Conservation (phyloP, 2,329 filamentous ascomycete species). For the Fusarium drepaniforme region DNA sequence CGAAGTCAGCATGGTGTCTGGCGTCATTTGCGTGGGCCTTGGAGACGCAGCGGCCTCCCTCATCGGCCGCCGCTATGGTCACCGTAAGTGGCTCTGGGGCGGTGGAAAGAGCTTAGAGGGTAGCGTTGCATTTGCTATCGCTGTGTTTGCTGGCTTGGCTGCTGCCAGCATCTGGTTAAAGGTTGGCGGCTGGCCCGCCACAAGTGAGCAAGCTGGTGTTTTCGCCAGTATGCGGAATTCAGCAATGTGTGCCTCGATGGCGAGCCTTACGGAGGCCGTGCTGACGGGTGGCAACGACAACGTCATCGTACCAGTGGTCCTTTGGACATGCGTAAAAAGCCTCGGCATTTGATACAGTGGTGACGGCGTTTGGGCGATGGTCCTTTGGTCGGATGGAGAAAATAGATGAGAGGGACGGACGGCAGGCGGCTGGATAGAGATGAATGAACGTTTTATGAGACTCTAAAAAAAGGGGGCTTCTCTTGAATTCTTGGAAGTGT, state of each 20-base stretch:
- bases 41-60: constrained; percentile 94
- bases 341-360: constrained; percentile 64
- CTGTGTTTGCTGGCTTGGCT: constrained; percentile 81
- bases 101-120: constrained; percentile 97
- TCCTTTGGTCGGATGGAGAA: neutral
- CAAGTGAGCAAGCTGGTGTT: constrained; percentile 53
- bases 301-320: constrained; percentile 91
- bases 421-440: constrained; percentile 31
- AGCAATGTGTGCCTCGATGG: constrained; percentile 78
- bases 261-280: constrained; percentile 94
- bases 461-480: neutral
- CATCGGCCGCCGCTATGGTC: constrained; percentile 87
- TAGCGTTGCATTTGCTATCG: constrained; percentile 81
- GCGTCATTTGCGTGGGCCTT: constrained; percentile 93
- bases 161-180: constrained; percentile 80
- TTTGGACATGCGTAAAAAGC: constrained; percentile 93
- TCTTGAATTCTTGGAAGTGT: constrained; percentile 2
- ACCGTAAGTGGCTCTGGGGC: constrained; percentile 94
- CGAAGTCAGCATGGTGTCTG: constrained; percentile 91
- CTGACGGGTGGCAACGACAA: constrained; percentile 98
- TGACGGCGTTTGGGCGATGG: constrained; percentile 26
- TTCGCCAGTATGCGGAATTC: constrained; percentile 71
- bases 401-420: constrained; percentile 16
- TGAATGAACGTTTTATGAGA: constrained; percentile 40
- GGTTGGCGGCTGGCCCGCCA: constrained; percentile 79